Conservation (phyloP, 192 early-diverging fungal genomes). For the Coemansia sp. region DNA sequence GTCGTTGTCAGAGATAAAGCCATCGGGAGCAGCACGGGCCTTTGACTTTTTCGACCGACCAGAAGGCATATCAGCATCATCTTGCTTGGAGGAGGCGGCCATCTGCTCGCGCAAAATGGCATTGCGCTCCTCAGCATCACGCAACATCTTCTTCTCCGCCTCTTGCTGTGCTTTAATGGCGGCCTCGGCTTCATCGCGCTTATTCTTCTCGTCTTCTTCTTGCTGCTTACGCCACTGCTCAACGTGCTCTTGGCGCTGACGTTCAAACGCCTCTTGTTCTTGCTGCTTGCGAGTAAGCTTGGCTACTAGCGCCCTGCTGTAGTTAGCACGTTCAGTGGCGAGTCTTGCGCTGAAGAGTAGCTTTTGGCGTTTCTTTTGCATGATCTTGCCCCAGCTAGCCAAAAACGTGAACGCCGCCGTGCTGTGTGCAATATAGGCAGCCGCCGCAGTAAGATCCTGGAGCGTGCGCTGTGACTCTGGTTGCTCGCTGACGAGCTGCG, state of each 20-base stretch:
- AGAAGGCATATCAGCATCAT: background rate
- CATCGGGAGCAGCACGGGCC: background rate
- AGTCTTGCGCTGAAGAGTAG: conserved; percentile 67
- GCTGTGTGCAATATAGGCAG: conserved; percentile 61
- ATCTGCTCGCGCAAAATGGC: conserved; percentile 54
- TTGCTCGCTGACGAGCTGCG: conserved; percentile 76
- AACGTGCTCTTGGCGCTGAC: conserved; percentile 53
- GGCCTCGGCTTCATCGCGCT: conserved; percentile 36
- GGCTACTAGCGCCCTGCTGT: conserved; percentile 61
- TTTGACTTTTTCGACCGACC: background rate
- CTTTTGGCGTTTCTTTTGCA: conserved; percentile 52
- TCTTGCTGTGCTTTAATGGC: conserved; percentile 17
- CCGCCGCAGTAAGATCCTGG: conserved; percentile 59
- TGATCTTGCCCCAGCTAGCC: conserved; percentile 33
- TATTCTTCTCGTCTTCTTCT: conserved; percentile 49
- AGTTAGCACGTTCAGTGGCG: conserved; percentile 63
- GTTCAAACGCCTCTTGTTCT: conserved; percentile 66
- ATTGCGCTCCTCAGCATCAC: conserved; percentile 54
- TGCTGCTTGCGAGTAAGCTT: conserved; percentile 60
- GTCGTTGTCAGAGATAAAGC: conserved; percentile 17
- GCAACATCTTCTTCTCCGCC: conserved; percentile 26
- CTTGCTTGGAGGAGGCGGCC: conserved; percentile 29
- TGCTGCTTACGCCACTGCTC: conserved; percentile 63
- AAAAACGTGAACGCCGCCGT: conserved; percentile 31
- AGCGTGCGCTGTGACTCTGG: conserved; percentile 65